A percentile compares a stretch with the other conserved stretches of the same genome.
phyloP scores from a whole-genome alignment of 345 rosid genomes.

The Erysimum cheiranthoides region DNA sequence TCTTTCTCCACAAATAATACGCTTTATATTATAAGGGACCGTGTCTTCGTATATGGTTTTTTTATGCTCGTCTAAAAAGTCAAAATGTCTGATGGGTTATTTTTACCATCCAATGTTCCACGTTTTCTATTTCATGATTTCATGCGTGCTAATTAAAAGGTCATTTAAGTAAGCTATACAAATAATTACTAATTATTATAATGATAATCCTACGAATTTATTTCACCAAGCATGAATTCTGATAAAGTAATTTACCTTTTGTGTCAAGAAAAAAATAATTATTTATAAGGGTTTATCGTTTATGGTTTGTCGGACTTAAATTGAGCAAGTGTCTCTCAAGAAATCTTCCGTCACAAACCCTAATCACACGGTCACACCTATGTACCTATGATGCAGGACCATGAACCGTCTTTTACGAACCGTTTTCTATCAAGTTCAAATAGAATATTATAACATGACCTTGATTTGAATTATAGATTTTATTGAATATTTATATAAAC shows the following conservation, averaged over 20 bases:
- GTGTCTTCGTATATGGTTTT: constrained; percentile 13
- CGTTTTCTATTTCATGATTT: constrained; percentile 35
- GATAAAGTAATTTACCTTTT: constrained; percentile 27
- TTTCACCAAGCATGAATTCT: constrained; percentile 30
- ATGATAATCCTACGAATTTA: constrained; percentile 26
- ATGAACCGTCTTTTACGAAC: not conserved
- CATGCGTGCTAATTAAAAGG: constrained; percentile 44
- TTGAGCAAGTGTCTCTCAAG: not conserved
- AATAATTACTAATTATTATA: constrained; percentile 32
- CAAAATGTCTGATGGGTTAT: constrained; percentile 17
- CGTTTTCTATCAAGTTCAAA: not conserved
- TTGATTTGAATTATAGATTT: not conserved
- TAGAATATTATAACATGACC: not conserved
- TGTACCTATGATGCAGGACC: not conserved
- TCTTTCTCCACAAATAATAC: constrained; percentile 7
- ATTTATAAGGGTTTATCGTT: not conserved
- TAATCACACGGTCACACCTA: not conserved
- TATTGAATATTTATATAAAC: not conserved
- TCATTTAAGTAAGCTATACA: constrained; percentile 12
- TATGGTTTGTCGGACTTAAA: constrained; percentile 16
- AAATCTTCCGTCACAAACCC: not conserved
- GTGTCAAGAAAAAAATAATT: not conserved
- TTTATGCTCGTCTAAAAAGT: constrained; percentile 1
- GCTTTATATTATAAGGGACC: not conserved
- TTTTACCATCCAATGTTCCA: constrained; percentile 27